These are phyloP conservation scores for Kodamaea jinghongensis DNA, from an alignment of 805 yeast genomes.

Conservation along the genomic window DNA sequence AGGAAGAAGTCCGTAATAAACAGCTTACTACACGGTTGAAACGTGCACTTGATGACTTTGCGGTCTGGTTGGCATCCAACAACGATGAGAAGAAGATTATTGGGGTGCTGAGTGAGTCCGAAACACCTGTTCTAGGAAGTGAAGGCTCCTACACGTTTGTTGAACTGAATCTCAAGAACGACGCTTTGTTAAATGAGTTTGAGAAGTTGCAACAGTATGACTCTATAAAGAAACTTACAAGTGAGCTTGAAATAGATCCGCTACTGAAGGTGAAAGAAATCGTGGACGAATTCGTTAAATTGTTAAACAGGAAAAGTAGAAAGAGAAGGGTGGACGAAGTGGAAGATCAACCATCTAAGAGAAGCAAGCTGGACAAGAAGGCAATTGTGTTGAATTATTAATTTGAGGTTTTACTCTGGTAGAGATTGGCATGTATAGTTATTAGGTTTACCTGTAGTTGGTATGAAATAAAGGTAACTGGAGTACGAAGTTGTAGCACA, in stretches of 20 bases:
- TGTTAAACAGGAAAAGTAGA: neutral
- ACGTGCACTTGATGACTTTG: conserved; percentile 10
- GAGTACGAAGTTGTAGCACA: no score
- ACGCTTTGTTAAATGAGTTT: neutral
- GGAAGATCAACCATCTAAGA: conserved; percentile 7
- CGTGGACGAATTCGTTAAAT: neutral
- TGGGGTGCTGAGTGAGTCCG: neutral
- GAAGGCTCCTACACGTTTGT: neutral
- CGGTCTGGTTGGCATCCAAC: conserved; percentile 16
- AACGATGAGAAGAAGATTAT: conserved; percentile 5
- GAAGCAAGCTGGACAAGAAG: conserved; percentile 8
- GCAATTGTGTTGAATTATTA: conserved; percentile 8
- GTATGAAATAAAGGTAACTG: no score
- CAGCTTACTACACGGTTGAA: conserved; percentile 14
- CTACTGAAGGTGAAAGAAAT: neutral
- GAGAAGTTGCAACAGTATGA: neutral
- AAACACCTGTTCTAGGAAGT: neutral
- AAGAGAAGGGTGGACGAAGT: conserved; percentile 7
- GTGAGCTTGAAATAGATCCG: neutral
- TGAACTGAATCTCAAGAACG: neutral
- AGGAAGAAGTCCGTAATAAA: conserved; percentile 12
- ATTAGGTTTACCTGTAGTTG: no score
- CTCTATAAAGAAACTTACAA: neutral
- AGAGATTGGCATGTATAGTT: no score
- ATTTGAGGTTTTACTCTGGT: no score